These are phyloP conservation scores for Phytopythium cucurbitacearum DNA, from an alignment of 352 stramenopile species.

Conservation along the genomic window DNA sequence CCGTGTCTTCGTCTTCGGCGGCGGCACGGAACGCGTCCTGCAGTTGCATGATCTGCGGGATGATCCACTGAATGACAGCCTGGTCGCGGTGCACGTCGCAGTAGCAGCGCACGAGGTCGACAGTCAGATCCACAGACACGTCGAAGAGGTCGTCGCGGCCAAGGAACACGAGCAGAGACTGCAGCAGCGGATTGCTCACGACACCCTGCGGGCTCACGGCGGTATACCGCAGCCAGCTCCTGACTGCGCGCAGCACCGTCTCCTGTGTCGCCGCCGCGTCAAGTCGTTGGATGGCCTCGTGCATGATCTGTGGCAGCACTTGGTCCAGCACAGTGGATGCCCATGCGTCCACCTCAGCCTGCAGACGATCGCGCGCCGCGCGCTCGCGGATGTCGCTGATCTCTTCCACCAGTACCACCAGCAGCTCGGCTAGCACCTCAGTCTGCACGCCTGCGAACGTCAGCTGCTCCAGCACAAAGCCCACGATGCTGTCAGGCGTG, in stretches of 20 bases:
- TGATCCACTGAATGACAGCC: constrained; percentile 69
- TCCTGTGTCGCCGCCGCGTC: constrained; percentile 39
- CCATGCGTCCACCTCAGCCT: constrained; percentile 59
- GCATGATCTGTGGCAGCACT: constrained; percentile 75
- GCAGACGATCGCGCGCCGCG: constrained; percentile 39
- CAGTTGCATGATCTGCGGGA: constrained; percentile 70
- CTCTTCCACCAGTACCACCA: constrained; percentile 74
- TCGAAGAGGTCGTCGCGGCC: constrained; percentile 81
- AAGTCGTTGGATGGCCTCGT: constrained; percentile 33
- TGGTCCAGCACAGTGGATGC: constrained; percentile 47
- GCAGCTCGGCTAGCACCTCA: constrained; percentile 42
- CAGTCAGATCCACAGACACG: constrained; percentile 70
- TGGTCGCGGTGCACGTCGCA: constrained; percentile 37
- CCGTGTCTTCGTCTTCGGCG: constrained; percentile 57
- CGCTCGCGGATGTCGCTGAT: constrained; percentile 48
- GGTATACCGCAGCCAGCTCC: constrained; percentile 63
- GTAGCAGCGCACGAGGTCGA: constrained; percentile 75
- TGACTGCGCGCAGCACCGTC: constrained; percentile 52
- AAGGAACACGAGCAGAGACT: constrained; percentile 62
- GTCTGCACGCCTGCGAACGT: constrained; percentile 26
- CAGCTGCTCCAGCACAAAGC: constrained; percentile 54
- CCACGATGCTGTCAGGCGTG: constrained; percentile 36
- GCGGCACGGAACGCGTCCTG: constrained; percentile 46
- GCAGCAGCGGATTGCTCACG: constrained; percentile 61
- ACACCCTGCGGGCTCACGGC: constrained; percentile 33